Conservation (phyloP, 805 yeast species). For the Grigorovia humatica region DNA sequence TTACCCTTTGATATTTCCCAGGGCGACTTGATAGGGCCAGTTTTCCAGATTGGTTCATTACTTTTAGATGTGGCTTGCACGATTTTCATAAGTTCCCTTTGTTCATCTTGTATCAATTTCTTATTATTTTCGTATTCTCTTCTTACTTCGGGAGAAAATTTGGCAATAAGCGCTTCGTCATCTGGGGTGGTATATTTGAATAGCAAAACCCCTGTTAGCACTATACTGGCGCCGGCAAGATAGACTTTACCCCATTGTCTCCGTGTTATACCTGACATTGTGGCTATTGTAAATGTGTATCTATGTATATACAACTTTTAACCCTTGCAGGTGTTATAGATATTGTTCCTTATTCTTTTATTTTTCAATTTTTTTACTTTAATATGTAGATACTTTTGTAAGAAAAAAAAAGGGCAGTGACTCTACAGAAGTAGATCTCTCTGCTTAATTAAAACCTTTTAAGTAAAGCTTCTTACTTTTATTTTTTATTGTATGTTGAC, state of each 20-base stretch:
- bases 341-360: too few species aligned
- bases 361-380: too few species aligned
- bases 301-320: neutral
- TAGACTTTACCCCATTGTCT: constrained; percentile 49
- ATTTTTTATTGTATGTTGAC: too few species aligned
- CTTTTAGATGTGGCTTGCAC: constrained; percentile 54
- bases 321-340: too few species aligned
- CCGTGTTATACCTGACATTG: constrained; percentile 38
- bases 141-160: constrained; percentile 74
- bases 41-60: constrained; percentile 74
- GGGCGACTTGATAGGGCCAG: constrained; percentile 61
- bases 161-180: constrained; percentile 65
- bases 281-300: neutral
- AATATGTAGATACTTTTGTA: too few species aligned
- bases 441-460: too few species aligned
- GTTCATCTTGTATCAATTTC: constrained; percentile 55
- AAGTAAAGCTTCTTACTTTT: too few species aligned
- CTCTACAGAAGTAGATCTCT: too few species aligned
- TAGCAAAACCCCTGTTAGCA: constrained; percentile 62
- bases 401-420: too few species aligned
- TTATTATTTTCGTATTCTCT: constrained; percentile 61
- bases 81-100: constrained; percentile 56
- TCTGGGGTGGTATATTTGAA: constrained; percentile 74
- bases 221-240: constrained; percentile 52
- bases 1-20: constrained; percentile 36